These are phyloP conservation scores for Camellia lanceoleosa DNA, from an alignment of 148 eudicot species.

Conservation along the genomic window DNA sequence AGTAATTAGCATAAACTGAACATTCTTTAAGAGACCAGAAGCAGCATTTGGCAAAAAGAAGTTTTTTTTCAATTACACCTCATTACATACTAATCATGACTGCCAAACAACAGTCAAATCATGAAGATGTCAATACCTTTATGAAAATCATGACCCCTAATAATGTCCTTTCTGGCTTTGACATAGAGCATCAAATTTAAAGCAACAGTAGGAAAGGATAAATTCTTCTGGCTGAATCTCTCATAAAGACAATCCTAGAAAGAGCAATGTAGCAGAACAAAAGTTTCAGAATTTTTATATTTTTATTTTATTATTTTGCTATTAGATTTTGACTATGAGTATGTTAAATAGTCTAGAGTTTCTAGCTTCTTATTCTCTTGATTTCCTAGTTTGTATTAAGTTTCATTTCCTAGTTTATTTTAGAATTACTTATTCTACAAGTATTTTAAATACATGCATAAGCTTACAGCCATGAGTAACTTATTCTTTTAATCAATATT, in stretches of 20 bases:
- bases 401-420: no score
- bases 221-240: neutral
- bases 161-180: neutral
- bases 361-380: no score
- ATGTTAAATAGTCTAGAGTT: no score
- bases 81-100: neutral
- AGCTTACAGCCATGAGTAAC: no score
- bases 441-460: no score
- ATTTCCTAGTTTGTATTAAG: no score
- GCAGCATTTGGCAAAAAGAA: neutral
- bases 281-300: no score
- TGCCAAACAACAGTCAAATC: neutral
- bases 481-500: no score
- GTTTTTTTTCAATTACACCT: neutral
- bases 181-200: neutral
- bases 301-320: no score
- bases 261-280: neutral
- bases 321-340: no score
- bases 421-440: no score
- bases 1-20: neutral
- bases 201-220: neutral
- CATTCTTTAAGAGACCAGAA: neutral
- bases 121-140: neutral
- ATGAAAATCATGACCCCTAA: neutral
- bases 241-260: neutral